phyloP scores from a whole-genome alignment of 768 basidiomycete genomes.

The Tulasnella sp. region DNA sequence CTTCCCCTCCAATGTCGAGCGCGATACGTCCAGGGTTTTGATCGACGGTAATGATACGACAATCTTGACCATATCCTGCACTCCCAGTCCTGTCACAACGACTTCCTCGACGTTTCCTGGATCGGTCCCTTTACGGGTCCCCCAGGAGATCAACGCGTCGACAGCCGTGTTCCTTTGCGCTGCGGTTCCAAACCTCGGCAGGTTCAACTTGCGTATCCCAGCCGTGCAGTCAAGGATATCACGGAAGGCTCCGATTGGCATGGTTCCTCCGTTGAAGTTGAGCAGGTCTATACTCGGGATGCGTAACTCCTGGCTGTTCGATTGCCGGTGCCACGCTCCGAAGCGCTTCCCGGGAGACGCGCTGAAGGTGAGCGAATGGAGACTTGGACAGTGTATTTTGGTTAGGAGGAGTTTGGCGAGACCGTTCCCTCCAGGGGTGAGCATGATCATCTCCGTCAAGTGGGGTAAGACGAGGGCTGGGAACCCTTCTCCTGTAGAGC shows the following conservation, averaged over 20 bases:
- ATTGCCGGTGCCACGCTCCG: background rate
- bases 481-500: background rate
- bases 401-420: background rate
- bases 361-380: background rate
- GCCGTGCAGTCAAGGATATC: background rate
- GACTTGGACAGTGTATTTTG: background rate
- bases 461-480: background rate
- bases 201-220: background rate
- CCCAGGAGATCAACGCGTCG: background rate
- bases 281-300: background rate
- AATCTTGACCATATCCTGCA: background rate
- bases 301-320: background rate
- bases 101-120: background rate
- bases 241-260: background rate
- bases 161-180: background rate
- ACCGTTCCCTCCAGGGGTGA: background rate
- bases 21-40: background rate
- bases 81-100: background rate
- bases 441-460: background rate
- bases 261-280: background rate
- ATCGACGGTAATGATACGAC: background rate
- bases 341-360: background rate
- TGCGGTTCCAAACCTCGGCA: background rate
- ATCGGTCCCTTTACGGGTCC: background rate
- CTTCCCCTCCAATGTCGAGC: background rate